phyloP scores from a whole-genome alignment of 2,329 filamentous ascomycete species.

The Hypoxylon sp. region DNA sequence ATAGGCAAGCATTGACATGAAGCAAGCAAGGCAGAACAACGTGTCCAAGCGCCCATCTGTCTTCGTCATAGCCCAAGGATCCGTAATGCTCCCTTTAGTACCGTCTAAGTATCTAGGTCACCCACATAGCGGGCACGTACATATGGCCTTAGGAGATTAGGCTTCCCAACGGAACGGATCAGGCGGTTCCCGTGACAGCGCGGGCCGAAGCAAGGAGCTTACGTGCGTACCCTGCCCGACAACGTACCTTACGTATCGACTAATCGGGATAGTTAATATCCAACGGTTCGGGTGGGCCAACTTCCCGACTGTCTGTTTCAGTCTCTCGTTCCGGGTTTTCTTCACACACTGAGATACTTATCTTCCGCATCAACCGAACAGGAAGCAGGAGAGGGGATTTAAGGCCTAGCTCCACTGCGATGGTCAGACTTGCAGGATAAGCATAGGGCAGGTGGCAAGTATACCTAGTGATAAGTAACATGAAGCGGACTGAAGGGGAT shows the following conservation, averaged over 20 bases:
- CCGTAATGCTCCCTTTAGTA: constrained; percentile 1
- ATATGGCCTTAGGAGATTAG: not conserved
- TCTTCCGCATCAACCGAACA: not conserved
- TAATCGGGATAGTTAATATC: not conserved
- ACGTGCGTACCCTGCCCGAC: constrained; percentile 13
- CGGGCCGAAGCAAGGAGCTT: constrained; percentile 17
- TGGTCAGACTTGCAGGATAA: constrained; percentile 3
- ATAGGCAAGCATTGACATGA: not conserved
- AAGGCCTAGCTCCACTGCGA: not conserved
- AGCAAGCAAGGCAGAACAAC: not conserved
- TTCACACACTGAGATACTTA: not conserved
- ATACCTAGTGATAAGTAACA: too few species aligned
- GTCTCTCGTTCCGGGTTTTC: constrained; percentile 1
- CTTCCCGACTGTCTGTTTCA: constrained; percentile 4
- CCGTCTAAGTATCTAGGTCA: not conserved
- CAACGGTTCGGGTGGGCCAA: not conserved
- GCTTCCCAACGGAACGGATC: constrained; percentile 9
- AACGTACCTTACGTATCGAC: not conserved
- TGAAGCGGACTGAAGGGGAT: too few species aligned
- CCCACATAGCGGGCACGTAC: constrained; percentile 7
- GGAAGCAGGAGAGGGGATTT: not conserved
- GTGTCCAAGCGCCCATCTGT: not conserved
- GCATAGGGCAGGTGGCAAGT: not conserved
- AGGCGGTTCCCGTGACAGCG: not conserved
- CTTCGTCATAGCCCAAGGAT: not conserved